Conservation (phyloP, 73 alveolate species). For the Paramecium tetraurelia region DNA sequence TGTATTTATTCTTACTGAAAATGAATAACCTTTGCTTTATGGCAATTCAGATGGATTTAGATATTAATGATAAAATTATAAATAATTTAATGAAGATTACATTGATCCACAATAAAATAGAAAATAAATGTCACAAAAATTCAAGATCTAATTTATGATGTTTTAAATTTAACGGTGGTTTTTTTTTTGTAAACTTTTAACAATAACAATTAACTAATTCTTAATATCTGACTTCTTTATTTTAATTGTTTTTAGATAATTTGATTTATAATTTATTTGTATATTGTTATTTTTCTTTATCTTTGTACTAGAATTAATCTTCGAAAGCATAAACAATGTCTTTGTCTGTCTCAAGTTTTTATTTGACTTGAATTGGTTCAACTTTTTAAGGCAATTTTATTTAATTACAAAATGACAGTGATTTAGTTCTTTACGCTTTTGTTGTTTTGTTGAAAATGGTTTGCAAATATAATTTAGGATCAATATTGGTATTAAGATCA, state of each 20-base stretch:
- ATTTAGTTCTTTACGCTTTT: neutral
- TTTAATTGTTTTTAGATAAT: neutral
- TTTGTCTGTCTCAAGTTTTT: neutral
- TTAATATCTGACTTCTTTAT: neutral
- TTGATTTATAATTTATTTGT: neutral
- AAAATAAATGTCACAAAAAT: neutral
- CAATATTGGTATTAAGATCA: neutral
- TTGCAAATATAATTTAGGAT: neutral
- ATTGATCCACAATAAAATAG: neutral
- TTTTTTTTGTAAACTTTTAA: neutral
- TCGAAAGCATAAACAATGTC: neutral
- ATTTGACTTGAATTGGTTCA: neutral
- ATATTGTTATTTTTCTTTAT: neutral
- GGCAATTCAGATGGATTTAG: constrained; percentile 20
- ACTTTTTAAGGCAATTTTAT: neutral
- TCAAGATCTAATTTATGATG: neutral
- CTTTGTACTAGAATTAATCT: neutral
- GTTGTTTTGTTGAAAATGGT: neutral
- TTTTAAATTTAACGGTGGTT: neutral
- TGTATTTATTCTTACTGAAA: neutral
- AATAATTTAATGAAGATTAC: neutral
- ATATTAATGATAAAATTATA: neutral
- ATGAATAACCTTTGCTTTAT: neutral
- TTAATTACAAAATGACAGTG: neutral
- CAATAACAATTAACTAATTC: neutral